Evolutionary conservation across 1,139 yeast genomes (phyloP).

Genomic region (Trichomonascaceae sp.): DNA sequence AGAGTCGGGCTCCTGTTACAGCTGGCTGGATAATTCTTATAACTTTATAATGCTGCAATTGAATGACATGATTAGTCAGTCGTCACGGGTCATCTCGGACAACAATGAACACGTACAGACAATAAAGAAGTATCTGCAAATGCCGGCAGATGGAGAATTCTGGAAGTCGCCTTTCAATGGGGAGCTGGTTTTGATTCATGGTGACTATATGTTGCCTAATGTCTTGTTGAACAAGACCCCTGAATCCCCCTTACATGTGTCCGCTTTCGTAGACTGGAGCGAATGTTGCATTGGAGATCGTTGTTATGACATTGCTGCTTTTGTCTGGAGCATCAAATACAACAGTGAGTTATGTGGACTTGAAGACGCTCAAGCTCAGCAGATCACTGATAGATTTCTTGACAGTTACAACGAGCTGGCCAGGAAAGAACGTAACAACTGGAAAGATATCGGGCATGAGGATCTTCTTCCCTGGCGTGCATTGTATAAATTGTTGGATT

Average conservation of each 20-base stretch:
- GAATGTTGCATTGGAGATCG: conserved; percentile 1
- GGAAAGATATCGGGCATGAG: not conserved
- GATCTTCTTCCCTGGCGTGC: not conserved
- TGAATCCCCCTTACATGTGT: not conserved
- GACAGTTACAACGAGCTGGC: not conserved
- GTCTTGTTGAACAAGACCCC: not conserved
- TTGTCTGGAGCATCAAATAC: conserved; percentile 1
- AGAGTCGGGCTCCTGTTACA: not conserved
- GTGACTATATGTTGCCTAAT: conserved; percentile 1
- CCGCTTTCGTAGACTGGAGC: not conserved
- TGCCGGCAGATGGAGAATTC: not conserved
- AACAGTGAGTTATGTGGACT: not conserved
- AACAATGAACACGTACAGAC: not conserved
- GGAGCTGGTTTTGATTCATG: not conserved
- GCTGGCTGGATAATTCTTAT: not conserved
- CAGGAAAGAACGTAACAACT: not conserved
- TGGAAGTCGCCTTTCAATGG: not conserved
- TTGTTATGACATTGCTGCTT: not conserved
- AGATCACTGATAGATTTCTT: not conserved
- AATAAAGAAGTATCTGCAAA: not conserved
- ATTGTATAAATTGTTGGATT: not conserved
- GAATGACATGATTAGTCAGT: not conserved
- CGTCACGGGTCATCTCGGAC: not conserved
- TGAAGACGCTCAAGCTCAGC: not conserved
- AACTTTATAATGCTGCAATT: not conserved